Evolutionary conservation across 108 stramenopile genomes (phyloP), one percentile per base, ranked within the genome.

Genomic region (Mediolabrus comicus): DNA sequence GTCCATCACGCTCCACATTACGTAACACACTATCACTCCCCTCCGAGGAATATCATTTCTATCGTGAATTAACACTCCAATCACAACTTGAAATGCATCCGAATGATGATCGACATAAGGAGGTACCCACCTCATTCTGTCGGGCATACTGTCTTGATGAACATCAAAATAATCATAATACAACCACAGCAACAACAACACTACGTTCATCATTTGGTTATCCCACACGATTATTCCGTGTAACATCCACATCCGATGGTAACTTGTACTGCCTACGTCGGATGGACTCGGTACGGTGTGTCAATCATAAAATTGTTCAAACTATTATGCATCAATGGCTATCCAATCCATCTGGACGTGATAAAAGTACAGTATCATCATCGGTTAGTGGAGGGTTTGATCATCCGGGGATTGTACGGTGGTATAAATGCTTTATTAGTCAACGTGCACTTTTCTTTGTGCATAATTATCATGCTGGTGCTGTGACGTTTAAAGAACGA

Each of bases 361-460:
- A 63, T 9, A 35, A 70, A 5, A 53, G 41, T 43, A 25, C 62
- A 6, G 62, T 10, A 7, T 22, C 31, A 0, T 10, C 34, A 2
- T 34, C 65, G 5, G 13, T 32, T 30, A 12, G 6, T 14, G 33
- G 52, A 12, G 58, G 83, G 2, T 61, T 81, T 10, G 85, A 89
- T 61, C 92, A 94, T 72, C 92, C 95, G 2, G 75, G 77, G 11
- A 59, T 94, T 9, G 88, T 87, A 6, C 72, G 83, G 27, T 82
- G 91, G 41, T 86, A 86, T 38, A 78, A 83, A 59, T 85, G 83
- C 51, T 97, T 95, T 69, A 58, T 96, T 30, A 72, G 88, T 26
- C 89, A 95, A 24, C 85, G 95, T 9, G 95, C 95, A 0, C 80
- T 95, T 11, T 97, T 96, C 81, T 97, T 96, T 83, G 77, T 95